Conservation (phyloP, 2,329 filamentous ascomycete genomes). For the Hymenoscyphus occultus region DNA sequence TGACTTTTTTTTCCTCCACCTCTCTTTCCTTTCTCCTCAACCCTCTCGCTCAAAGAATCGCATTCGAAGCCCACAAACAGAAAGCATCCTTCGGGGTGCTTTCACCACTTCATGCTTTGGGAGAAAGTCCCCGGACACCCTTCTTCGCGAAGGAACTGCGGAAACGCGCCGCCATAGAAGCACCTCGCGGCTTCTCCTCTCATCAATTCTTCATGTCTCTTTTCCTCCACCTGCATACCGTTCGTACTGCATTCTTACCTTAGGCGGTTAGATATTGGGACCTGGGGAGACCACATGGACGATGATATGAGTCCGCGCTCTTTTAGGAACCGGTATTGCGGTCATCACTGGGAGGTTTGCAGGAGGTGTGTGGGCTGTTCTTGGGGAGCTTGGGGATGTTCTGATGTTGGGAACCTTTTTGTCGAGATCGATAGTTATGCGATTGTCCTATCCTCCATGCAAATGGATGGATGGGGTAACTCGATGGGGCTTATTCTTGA, state of each 20-base stretch:
- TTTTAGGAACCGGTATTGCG: constrained; percentile 36
- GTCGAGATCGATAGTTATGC: constrained; percentile 98
- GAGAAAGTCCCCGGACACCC: constrained; percentile 99
- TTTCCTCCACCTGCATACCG: constrained; percentile 38
- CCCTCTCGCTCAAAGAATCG: constrained; percentile 99
- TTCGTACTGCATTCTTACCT: constrained; percentile 35
- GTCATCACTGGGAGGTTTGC: constrained; percentile 27
- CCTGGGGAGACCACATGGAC: constrained; percentile 57
- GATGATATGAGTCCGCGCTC: constrained; percentile 86
- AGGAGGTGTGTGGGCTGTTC: constrained; percentile 42
- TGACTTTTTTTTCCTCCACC: constrained; percentile 12
- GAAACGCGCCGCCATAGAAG: constrained; percentile 99
- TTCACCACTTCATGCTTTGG: constrained; percentile 69
- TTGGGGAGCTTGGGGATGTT: constrained; percentile 41
- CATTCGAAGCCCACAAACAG: constrained; percentile 98
- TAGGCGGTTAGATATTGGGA: constrained; percentile 31
- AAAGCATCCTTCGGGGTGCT: constrained; percentile 46
- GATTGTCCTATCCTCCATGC: constrained; percentile 66
- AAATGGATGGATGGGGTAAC: constrained; percentile 63
- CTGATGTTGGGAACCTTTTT: constrained; percentile 64
- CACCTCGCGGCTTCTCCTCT: constrained; percentile 80
- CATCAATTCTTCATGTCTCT: constrained; percentile 49
- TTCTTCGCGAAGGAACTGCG: constrained; percentile 58
- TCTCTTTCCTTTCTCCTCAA: constrained; percentile 45
- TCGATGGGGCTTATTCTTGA: constrained; percentile 99